These are phyloP conservation scores for Penicillium sp. DNA, from an alignment of 2,329 filamentous ascomycete genomes.

Conservation along the genomic window DNA sequence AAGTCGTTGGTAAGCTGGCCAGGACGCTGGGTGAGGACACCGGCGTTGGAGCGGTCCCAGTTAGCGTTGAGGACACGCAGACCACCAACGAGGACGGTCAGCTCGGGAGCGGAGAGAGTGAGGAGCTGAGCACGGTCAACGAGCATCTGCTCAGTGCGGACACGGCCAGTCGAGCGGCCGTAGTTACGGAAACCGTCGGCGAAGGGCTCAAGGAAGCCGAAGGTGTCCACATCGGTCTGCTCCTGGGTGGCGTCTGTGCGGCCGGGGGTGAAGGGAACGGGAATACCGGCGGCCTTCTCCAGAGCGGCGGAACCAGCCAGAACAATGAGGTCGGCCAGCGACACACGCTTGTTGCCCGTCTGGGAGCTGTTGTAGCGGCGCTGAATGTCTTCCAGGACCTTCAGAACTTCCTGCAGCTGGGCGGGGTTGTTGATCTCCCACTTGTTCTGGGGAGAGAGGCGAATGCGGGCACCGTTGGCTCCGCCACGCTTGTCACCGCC, in stretches of 20 bases:
- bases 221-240: conserved; percentile 67
- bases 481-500: conserved; percentile 78
- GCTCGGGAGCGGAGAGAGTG: conserved; percentile 68
- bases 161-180: conserved; percentile 61
- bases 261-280: conserved; percentile 71
- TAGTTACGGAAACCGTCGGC: conserved; percentile 83
- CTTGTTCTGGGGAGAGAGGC: conserved; percentile 68
- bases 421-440: conserved; percentile 75
- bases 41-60: conserved; percentile 66
- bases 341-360: conserved; percentile 66
- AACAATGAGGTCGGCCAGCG: conserved; percentile 76
- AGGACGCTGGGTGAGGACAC: conserved; percentile 67
- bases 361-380: conserved; percentile 61
- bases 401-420: conserved; percentile 63
- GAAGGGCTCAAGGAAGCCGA: conserved; percentile 65
- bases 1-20: conserved; percentile 76
- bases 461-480: conserved; percentile 77
- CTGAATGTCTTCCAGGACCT: conserved; percentile 64
- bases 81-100: conserved; percentile 71
- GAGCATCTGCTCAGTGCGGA: conserved; percentile 67
- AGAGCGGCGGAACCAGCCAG: conserved; percentile 70
- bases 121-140: conserved; percentile 72
- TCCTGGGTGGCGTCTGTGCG: conserved; percentile 71
- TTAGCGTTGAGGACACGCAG: conserved; percentile 70
- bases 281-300: conserved; percentile 67